A percentile compares a stretch with the other conserved stretches of the same genome.
Evolutionary conservation across 1,284 basidiomycete species (phyloP).

Genomic region (Leucoagaricus sp.): DNA sequence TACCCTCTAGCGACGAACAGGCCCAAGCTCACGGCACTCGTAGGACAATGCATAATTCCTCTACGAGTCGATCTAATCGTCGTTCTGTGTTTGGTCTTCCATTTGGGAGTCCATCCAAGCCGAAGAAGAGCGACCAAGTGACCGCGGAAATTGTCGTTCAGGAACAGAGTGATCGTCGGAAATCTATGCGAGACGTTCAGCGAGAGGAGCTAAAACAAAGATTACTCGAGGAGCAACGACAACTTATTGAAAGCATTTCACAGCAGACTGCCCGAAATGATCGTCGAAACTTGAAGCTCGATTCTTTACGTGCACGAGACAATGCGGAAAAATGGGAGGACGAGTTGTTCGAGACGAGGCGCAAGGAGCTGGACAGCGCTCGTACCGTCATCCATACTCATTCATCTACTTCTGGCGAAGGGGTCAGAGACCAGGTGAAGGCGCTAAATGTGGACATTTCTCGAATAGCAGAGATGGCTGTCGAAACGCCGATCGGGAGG

Average conservation of each 20-base stretch:
- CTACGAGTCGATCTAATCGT: background rate
- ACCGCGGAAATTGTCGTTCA: background rate
- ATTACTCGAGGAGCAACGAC: background rate
- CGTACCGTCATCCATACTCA: background rate
- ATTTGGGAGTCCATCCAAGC: background rate
- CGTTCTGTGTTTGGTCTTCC: background rate
- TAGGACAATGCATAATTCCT: too few relatives aligned
- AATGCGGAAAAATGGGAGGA: conserved; percentile 1
- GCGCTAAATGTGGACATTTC: background rate
- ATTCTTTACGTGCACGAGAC: background rate
- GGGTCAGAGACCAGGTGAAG: background rate
- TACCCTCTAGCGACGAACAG: too few relatives aligned
- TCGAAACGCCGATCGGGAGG: background rate
- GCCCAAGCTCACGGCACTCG: too few relatives aligned
- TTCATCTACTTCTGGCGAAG: background rate
- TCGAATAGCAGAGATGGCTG: background rate
- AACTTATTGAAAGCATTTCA: background rate
- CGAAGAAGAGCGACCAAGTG: background rate
- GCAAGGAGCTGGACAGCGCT: conserved; percentile 4
- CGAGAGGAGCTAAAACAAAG: background rate
- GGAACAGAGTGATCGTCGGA: background rate
- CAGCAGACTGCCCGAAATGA: background rate
- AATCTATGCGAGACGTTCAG: background rate
- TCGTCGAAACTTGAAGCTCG: background rate
- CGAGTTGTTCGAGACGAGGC: conserved; percentile 4